phyloP scores from a whole-genome alignment of 2,329 filamentous ascomycete species.

The Monosporascus sp. region DNA sequence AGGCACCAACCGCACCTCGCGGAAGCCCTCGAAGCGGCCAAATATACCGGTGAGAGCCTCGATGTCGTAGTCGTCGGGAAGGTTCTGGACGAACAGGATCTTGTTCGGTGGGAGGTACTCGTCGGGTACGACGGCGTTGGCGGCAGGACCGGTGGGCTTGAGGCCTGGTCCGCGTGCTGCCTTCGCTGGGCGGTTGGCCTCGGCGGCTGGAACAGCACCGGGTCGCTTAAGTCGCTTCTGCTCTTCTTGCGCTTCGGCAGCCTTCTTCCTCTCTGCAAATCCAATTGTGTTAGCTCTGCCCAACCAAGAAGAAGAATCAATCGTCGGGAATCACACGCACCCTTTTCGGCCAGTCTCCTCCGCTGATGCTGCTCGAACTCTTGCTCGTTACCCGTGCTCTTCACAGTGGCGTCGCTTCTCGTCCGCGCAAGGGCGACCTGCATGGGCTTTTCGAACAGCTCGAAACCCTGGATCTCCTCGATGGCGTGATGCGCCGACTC shows the following conservation, averaged over 20 bases:
- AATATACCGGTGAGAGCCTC: constrained; percentile 78
- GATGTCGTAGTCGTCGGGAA: constrained; percentile 80
- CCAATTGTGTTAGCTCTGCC: background rate
- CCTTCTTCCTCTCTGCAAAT: constrained; percentile 65
- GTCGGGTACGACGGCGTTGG: constrained; percentile 78
- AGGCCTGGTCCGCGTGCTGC: constrained; percentile 65
- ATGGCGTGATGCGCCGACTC: constrained; percentile 77
- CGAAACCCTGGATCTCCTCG: constrained; percentile 86
- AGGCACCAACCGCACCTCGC: constrained; percentile 84
- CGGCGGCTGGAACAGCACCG: constrained; percentile 37
- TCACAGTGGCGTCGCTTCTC: constrained; percentile 80
- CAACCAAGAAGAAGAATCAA: constrained; percentile 1
- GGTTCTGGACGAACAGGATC: constrained; percentile 87
- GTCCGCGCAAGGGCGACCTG: constrained; percentile 75
- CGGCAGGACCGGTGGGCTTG: constrained; percentile 66
- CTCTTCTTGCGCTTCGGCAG: constrained; percentile 70
- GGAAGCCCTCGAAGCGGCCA: constrained; percentile 86
- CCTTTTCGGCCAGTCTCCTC: constrained; percentile 80
- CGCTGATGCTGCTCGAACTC: constrained; percentile 85
- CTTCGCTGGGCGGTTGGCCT: constrained; percentile 58
- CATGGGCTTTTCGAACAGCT: constrained; percentile 89
- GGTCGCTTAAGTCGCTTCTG: constrained; percentile 70
- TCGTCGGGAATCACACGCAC: constrained; percentile 41
- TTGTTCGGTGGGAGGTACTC: constrained; percentile 98
- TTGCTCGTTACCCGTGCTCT: constrained; percentile 65